Conservation (phyloP, 1,284 basidiomycete genomes). For the Phylloporus sp. region DNA sequence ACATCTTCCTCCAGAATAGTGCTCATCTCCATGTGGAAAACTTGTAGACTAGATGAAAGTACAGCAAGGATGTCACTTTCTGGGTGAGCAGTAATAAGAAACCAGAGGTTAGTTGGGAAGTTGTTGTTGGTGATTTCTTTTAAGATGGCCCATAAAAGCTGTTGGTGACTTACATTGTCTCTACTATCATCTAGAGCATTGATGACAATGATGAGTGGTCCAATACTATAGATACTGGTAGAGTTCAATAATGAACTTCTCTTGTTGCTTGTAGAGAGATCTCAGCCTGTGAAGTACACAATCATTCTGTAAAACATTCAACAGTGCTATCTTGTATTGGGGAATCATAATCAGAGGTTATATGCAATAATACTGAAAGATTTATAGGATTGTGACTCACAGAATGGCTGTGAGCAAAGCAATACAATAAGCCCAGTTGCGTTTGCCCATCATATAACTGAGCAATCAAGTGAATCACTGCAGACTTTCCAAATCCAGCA, state of each 20-base stretch:
- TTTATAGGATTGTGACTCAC: background rate
- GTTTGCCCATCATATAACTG: background rate
- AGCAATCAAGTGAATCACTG: background rate
- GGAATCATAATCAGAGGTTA: background rate
- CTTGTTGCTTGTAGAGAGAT: background rate
- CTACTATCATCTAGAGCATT: slow-evolving; percentile 43
- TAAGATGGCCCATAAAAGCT: background rate
- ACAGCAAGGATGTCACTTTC: background rate
- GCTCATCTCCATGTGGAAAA: background rate
- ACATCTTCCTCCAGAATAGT: background rate
- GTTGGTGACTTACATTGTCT: background rate
- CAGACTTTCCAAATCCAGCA: background rate
- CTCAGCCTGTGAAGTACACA: background rate
- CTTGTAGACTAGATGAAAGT: background rate
- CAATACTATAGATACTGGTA: background rate
- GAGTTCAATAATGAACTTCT: background rate
- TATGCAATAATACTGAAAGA: background rate
- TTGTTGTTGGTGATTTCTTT: slow-evolving; percentile 57
- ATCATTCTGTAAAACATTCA: background rate
- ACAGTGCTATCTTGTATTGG: background rate
- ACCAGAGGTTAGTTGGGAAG: slow-evolving; percentile 2
- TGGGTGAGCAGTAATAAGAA: background rate
- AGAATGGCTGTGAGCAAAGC: background rate
- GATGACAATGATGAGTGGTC: slow-evolving; percentile 60
- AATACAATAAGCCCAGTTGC: background rate